Percentiles rank a stretch among this genome's conserved stretches.
Evolutionary conservation across 176 grass and related monocot genomes (phyloP).

Genomic region (Eleusine indica): DNA sequence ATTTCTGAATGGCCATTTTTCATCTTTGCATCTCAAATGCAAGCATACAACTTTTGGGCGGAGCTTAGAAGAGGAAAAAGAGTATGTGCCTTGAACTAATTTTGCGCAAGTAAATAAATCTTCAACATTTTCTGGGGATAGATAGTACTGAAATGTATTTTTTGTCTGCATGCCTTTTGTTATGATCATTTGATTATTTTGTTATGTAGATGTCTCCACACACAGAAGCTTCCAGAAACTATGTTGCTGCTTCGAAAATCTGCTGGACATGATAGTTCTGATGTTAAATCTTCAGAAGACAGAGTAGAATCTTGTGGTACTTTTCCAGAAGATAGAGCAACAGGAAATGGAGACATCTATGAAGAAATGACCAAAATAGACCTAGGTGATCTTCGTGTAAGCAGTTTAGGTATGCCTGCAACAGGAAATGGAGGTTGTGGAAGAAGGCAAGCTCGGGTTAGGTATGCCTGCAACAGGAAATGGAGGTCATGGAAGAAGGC

Average conservation of each 20-base stretch:
- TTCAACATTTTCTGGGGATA: too few relatives aligned
- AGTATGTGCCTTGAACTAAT: too few relatives aligned
- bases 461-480: too few relatives aligned
- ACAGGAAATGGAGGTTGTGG: too few relatives aligned
- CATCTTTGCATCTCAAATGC: too few relatives aligned
- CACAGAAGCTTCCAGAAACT: conserved; percentile 83
- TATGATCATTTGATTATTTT: too few relatives aligned
- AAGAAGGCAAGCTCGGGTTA: too few relatives aligned
- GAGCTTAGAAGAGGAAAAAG: too few relatives aligned
- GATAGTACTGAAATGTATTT: too few relatives aligned
- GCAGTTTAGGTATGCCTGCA: conserved; percentile 80
- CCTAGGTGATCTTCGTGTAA: conserved; percentile 86
- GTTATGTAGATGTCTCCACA: conserved; percentile 66
- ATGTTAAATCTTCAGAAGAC: conserved; percentile 52
- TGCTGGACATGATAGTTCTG: conserved; percentile 50
- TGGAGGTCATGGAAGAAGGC: background rate
- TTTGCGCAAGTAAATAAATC: too few relatives aligned
- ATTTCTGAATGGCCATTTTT: conserved; percentile 17
- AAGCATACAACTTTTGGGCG: too few relatives aligned
- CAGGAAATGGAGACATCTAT: conserved; percentile 23
- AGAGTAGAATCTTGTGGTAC: conserved; percentile 55
- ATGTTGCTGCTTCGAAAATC: conserved; percentile 82
- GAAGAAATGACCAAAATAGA: conserved; percentile 69
- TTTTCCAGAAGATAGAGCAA: conserved; percentile 51
- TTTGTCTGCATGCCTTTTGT: too few relatives aligned